Base-by-base conservation (phyloP, 331 rosid species). In the Saraca asoca region DNA sequence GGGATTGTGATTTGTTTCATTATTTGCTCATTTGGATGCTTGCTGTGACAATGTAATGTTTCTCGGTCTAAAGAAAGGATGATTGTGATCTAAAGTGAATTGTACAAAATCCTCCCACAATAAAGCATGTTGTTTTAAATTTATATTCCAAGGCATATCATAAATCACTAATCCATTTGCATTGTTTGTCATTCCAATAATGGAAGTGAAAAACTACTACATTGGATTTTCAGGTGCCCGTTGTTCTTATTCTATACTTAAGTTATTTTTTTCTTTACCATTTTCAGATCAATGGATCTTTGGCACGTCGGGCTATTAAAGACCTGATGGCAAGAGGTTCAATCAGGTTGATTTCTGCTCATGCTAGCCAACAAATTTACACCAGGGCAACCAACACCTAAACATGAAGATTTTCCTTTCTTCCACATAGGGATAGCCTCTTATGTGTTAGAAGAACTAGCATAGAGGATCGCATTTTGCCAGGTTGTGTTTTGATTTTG, bases 321-420 rank as follows among this genome's bases (percentile, higher is more conserved):
- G 84, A 75, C 17, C 37, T 69, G 58, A 79, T 79, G 87, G 75
- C 82, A 34, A 69, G 70, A 61, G 87, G 84, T 5, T 75, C 78
- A 16, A 76, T 79, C 37, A 79, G 84, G 76, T 54, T 82, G 59
- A 67, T 79, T 3, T 51, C 68, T 54, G 54, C 78, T 3, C 87
- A 79, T 69, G 70, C 82, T 39, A 79, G 82, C 58, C 87, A 82
- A 62, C 80, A 76, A 58, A 82, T 79, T 31, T 82, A 76, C 78
- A 79, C 87, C 55, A 75, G 83, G 71, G 71, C 83, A 17, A 75
- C 79, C 74, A 72, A 75, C 50, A 72, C 81, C 58, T 75, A 29
- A 75, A 41, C 54, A 18, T 58, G 5, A 9, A 70, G 17, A 62
- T 49, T 59, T 54, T 39, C 42, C 10, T 69, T 37, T 64, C 46